Percentiles rank a stretch among this genome's conserved stretches.
Conservation (phyloP, 805 yeast species). For the Sugiyamaella smithiae region DNA sequence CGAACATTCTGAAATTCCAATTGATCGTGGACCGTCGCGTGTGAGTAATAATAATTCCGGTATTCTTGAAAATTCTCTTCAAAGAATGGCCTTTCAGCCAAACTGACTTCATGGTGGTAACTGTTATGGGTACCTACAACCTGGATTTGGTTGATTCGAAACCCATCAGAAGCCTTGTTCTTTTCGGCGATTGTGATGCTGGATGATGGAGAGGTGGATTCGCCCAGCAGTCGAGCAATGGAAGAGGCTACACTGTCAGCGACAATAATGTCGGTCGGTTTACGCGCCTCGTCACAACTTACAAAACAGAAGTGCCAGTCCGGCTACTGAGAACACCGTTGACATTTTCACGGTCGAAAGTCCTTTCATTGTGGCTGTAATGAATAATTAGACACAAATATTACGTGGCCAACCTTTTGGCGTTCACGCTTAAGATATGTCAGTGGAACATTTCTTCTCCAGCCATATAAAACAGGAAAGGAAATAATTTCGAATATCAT, state of each 20-base stretch:
- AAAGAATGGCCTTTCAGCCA: background rate
- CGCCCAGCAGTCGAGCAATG: background rate
- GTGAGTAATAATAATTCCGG: background rate
- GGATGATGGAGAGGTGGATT: background rate
- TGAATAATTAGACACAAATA: too few relatives aligned
- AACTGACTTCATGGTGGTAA: constrained; percentile 1
- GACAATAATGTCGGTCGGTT: background rate
- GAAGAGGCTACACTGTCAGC: background rate
- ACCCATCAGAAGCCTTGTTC: background rate
- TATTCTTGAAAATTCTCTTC: background rate
- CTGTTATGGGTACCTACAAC: constrained; percentile 2
- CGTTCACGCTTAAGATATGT: too few relatives aligned
- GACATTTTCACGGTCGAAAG: too few relatives aligned
- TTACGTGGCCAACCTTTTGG: too few relatives aligned
- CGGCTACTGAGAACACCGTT: too few relatives aligned
- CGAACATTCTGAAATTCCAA: background rate
- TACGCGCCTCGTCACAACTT: background rate
- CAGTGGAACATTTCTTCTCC: too few relatives aligned
- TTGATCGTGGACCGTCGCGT: constrained; percentile 1
- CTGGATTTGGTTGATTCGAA: background rate
- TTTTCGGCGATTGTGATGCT: background rate
- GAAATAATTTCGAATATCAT: too few relatives aligned
- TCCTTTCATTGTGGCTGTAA: too few relatives aligned
- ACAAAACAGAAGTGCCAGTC: too few relatives aligned
- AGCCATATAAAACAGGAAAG: too few relatives aligned